Percentiles rank a stretch among this genome's conserved stretches.
These are phyloP conservation scores for Thuja plicata DNA, from an alignment of 83 land plant species.

Conservation along the genomic window DNA sequence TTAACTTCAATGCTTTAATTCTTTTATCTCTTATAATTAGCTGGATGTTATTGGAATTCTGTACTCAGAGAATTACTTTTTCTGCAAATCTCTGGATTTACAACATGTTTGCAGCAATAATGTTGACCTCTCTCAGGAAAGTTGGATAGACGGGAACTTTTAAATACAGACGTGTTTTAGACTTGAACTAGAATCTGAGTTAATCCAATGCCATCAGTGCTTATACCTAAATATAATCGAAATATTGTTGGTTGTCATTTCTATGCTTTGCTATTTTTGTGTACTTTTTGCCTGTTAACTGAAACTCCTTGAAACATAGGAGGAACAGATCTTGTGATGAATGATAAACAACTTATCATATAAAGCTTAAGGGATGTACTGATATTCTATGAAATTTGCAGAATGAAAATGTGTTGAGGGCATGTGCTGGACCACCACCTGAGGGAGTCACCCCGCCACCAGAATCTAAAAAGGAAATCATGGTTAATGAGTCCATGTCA, in stretches of 20 bases:
- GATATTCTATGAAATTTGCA: not conserved
- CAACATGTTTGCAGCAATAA: not conserved
- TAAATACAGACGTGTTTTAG: not conserved
- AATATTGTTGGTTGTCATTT: not conserved
- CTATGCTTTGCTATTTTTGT: not conserved
- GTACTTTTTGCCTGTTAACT: not conserved
- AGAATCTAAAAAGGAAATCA: conserved; percentile 16
- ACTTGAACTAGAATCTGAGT: not conserved
- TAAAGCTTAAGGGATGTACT: not conserved
- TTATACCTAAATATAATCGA: not conserved
- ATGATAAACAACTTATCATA: not conserved
- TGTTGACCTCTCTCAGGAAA: not conserved
- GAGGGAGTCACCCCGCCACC: conserved; percentile 9
- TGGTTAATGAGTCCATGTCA: not conserved
- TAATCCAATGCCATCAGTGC: not conserved
- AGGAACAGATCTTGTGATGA: not conserved
- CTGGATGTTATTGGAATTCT: too few relatives aligned
- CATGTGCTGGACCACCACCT: conserved; percentile 16
- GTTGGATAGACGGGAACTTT: not conserved
- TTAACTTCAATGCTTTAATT: not conserved
- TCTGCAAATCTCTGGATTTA: not conserved
- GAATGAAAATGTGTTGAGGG: conserved; percentile 15
- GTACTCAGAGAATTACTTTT: not conserved
- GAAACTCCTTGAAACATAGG: not conserved
- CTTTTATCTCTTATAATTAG: too few relatives aligned